phyloP scores from a whole-genome alignment of 2,329 filamentous ascomycete genomes.

The Colletotrichum musicola region DNA sequence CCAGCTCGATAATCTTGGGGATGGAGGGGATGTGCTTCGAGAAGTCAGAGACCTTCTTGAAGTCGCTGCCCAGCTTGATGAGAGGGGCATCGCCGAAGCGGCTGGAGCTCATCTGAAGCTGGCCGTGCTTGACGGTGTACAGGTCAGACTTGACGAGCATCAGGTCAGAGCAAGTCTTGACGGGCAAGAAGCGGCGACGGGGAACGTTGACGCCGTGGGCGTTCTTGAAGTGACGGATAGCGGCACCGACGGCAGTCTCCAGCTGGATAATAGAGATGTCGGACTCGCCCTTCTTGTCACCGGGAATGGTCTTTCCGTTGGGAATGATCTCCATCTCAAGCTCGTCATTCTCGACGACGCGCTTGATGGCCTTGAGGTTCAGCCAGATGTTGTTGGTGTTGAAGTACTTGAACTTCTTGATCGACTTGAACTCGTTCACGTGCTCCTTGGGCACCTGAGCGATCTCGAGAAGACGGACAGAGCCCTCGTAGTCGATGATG shows the following conservation, averaged over 20 bases:
- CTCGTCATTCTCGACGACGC: slow-evolving; percentile 98
- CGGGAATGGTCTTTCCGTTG: slow-evolving; percentile 98
- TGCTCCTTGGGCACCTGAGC: slow-evolving; percentile 99
- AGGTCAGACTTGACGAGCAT: slow-evolving; percentile 99
- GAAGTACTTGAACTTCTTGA: slow-evolving; percentile 99
- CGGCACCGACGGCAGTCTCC: slow-evolving; percentile 97
- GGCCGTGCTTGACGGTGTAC: slow-evolving; percentile 98
- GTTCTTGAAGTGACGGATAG: slow-evolving; percentile 98
- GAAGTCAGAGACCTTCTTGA: slow-evolving; percentile 99
- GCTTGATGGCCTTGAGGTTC: slow-evolving; percentile 97
- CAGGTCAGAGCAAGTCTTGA: slow-evolving; percentile 99
- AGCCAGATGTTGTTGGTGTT: slow-evolving; percentile 99
- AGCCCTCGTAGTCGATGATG: slow-evolving; percentile 99
- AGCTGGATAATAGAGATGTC: slow-evolving; percentile 98
- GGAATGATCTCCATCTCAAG: slow-evolving; percentile 99
- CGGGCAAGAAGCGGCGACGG: slow-evolving; percentile 96
- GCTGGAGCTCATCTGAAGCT: slow-evolving; percentile 95
- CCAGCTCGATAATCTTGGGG: slow-evolving; percentile 90
- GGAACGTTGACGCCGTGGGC: slow-evolving; percentile 99
- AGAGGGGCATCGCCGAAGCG: slow-evolving; percentile 96
- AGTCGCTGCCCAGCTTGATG: slow-evolving; percentile 98
- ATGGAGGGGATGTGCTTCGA: slow-evolving; percentile 89
- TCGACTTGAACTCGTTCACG: slow-evolving; percentile 99
- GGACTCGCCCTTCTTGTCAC: slow-evolving; percentile 99
- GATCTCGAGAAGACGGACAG: slow-evolving; percentile 96